Conservation (phyloP, 2,329 filamentous ascomycete species). For the Ophiocordyceps polyrhachis-furcata region DNA sequence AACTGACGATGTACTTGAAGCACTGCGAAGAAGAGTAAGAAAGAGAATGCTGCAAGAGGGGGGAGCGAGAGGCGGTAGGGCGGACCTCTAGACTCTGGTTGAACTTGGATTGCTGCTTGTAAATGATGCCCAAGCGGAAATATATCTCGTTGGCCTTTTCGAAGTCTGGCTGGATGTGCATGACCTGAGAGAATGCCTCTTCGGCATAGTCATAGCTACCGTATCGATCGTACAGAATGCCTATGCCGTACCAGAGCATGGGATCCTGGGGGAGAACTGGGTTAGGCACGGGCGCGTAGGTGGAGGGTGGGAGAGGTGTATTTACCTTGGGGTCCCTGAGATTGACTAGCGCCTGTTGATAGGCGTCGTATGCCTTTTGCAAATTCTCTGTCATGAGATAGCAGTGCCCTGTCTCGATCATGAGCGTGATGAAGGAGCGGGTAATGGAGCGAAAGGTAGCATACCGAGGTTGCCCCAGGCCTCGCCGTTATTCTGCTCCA, state of each 20-base stretch:
- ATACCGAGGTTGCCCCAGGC: conserved; percentile 89
- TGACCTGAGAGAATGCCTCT: conserved; percentile 94
- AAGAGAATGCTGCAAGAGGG: not conserved
- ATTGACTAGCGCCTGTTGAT: conserved; percentile 89
- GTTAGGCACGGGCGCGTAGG: conserved; percentile 2
- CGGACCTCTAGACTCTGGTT: conserved; percentile 74
- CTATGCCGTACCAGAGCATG: conserved; percentile 97
- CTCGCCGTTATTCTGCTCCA: conserved; percentile 79
- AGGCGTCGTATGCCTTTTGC: conserved; percentile 90
- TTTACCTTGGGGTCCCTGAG: conserved; percentile 74
- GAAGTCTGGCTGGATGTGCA: conserved; percentile 95
- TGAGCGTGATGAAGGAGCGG: conserved; percentile 4
- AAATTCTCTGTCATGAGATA: conserved; percentile 98
- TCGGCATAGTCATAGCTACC: conserved; percentile 93
- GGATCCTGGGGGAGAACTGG: conserved; percentile 44
- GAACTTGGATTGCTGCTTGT: conserved; percentile 96
- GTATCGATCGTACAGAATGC: conserved; percentile 91
- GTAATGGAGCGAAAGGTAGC: conserved; percentile 13
- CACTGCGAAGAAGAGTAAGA: conserved; percentile 36
- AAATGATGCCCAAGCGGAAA: conserved; percentile 96
- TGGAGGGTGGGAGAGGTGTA: not conserved
- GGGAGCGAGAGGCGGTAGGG: conserved; percentile 1
- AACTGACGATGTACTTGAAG: conserved; percentile 93
- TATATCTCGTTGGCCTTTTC: conserved; percentile 99
- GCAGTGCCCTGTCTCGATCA: conserved; percentile 54